Evolutionary conservation across 164 flowering plant genomes (phyloP).

Genomic region (Hamamelis virginiana): DNA sequence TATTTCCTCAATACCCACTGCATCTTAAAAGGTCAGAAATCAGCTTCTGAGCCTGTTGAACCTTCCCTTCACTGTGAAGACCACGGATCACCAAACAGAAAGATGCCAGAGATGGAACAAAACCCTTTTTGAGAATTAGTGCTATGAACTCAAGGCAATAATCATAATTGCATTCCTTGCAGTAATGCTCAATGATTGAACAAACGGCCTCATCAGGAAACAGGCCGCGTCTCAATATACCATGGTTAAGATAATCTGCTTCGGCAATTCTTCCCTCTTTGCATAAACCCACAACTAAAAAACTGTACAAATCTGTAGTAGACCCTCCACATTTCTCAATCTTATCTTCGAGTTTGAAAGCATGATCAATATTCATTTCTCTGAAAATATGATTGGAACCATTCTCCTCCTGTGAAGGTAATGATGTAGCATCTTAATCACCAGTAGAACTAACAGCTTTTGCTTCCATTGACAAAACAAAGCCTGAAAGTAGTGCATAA

Average conservation of each 20-base stretch:
- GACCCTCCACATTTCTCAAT: slow-evolving; percentile 12
- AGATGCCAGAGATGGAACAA: slow-evolving; percentile 11
- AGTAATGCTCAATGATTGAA: slow-evolving; percentile 2
- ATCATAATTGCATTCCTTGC: slow-evolving; percentile 1
- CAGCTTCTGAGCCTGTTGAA: slow-evolving; percentile 5
- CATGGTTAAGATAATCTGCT: slow-evolving; percentile 3
- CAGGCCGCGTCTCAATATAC: neutral
- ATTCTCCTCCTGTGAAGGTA: neutral
- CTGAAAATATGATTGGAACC: neutral
- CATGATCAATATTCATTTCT: slow-evolving; percentile 12
- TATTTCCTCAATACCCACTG: slow-evolving; percentile 5
- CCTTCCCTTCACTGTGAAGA: slow-evolving; percentile 10
- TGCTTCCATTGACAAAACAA: slow-evolving; percentile 4
- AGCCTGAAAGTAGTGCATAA: slow-evolving; percentile 18
- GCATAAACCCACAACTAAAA: slow-evolving; percentile 11
- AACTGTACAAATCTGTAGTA: slow-evolving; percentile 3
- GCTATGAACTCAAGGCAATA: slow-evolving; percentile 8
- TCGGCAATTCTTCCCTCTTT: slow-evolving; percentile 7
- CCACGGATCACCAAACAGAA: slow-evolving; percentile 12
- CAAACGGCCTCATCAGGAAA: slow-evolving; percentile 9
- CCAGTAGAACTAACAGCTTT: neutral
- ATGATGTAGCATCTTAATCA: neutral
- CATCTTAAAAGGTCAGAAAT: slow-evolving; percentile 8
- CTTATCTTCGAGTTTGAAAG: neutral
- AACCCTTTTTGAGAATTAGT: neutral